These are phyloP conservation scores for Rhizopus sp. DNA, from an alignment of 371 early-diverging fungal species.

Conservation along the genomic window DNA sequence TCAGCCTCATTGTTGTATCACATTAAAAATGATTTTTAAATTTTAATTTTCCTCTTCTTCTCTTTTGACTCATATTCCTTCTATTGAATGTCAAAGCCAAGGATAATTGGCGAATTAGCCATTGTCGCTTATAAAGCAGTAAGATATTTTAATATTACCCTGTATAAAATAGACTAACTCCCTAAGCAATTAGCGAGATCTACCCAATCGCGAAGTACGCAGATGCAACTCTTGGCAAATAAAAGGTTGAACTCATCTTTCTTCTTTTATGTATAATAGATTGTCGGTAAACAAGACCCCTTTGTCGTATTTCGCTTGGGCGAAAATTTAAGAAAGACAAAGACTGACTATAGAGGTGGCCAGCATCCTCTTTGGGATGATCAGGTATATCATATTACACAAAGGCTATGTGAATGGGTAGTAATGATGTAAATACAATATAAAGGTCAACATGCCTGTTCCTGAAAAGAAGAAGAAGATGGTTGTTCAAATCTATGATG, in stretches of 20 bases:
- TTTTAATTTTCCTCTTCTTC: conserved; percentile 8
- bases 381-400: conserved; percentile 35
- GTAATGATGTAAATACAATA: no score
- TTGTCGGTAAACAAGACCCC: conserved; percentile 55
- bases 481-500: conserved; percentile 48
- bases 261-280: conserved; percentile 17
- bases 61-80: conserved; percentile 2
- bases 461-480: conserved; percentile 44
- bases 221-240: not conserved
- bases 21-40: conserved; percentile 5
- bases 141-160: conserved; percentile 6
- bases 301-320: conserved; percentile 47
- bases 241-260: not conserved
- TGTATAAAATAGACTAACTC: not conserved
- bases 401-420: not conserved
- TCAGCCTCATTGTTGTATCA: conserved; percentile 9
- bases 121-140: conserved; percentile 54
- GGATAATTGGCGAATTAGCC: conserved; percentile 45
- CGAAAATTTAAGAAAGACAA: conserved; percentile 39
- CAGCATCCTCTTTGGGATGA: conserved; percentile 57
- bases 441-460: conserved; percentile 45
- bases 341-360: conserved; percentile 49
- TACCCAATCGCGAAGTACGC: conserved; percentile 51
- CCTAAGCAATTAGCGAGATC: conserved; percentile 34
- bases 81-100: conserved; percentile 27